Evolutionary conservation across 352 stramenopile species (phyloP).

Genomic region (Phytophthora colocasiae): DNA sequence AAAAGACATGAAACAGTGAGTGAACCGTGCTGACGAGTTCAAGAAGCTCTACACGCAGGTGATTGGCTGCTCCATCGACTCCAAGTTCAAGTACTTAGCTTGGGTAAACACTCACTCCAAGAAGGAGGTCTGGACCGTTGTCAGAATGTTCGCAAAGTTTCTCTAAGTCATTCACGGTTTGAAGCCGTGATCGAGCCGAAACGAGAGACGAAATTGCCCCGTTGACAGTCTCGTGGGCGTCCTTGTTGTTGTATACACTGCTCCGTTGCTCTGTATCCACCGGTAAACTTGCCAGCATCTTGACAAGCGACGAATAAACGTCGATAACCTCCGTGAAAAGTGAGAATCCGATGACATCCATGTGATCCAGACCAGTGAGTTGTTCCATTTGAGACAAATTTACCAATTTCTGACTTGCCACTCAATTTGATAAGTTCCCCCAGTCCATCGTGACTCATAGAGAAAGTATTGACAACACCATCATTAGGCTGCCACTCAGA

Average conservation of each 20-base stretch:
- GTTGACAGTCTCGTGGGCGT: too few species aligned
- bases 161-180: too few species aligned
- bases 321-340: background rate
- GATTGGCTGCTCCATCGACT: constrained; percentile 83
- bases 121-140: constrained; percentile 75
- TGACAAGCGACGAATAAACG: too few species aligned
- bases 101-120: constrained; percentile 92
- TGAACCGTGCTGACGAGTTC: constrained; percentile 79
- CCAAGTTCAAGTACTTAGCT: constrained; percentile 88
- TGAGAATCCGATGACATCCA: background rate
- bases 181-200: too few species aligned
- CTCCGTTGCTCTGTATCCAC: too few species aligned
- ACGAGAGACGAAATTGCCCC: too few species aligned
- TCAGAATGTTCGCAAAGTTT: too few species aligned
- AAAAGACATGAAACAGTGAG: too few species aligned
- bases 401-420: background rate
- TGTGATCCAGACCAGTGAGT: background rate
- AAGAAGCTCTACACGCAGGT: constrained; percentile 80
- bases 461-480: background rate
- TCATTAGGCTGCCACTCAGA: too few species aligned
- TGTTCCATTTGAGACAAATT: background rate
- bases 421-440: background rate
- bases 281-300: too few species aligned
- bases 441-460: background rate
- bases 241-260: too few species aligned